phyloP scores from a whole-genome alignment of 1,139 yeast species.

The Pichia sp. region DNA sequence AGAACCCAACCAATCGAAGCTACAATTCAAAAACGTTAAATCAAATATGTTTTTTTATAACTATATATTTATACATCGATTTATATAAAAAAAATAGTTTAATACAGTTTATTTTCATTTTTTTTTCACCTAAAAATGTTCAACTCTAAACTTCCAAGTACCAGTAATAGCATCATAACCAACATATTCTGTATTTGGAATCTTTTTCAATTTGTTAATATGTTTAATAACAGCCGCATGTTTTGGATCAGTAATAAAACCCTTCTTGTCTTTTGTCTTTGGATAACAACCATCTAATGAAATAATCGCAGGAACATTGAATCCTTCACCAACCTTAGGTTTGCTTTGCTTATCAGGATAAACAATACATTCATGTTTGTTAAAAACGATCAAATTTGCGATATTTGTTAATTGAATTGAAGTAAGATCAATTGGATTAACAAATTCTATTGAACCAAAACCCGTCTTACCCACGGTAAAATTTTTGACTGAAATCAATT shows the following conservation, averaged over 20 bases:
- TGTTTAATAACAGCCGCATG: slow-evolving; percentile 69
- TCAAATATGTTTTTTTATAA: no score
- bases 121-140: slow-evolving; percentile 31
- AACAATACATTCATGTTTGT: slow-evolving; percentile 54
- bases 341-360: slow-evolving; percentile 64
- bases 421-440: slow-evolving; percentile 78
- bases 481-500: slow-evolving; percentile 56
- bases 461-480: slow-evolving; percentile 78
- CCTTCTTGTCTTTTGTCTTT: slow-evolving; percentile 59
- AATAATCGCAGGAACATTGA: slow-evolving; percentile 69
- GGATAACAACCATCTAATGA: slow-evolving; percentile 80
- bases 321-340: slow-evolving; percentile 73
- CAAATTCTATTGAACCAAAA: slow-evolving; percentile 70
- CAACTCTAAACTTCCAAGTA: slow-evolving; percentile 67
- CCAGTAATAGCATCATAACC: slow-evolving; percentile 79
- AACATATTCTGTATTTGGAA: slow-evolving; percentile 57
- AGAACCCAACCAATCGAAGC: no score
- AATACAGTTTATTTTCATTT: no score
- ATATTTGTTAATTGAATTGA: slow-evolving; percentile 55
- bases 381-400: slow-evolving; percentile 62
- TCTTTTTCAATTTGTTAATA: slow-evolving; percentile 55
- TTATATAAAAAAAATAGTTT: no score
- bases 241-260: slow-evolving; percentile 72
- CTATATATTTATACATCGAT: no score
- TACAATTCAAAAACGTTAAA: no score